Evolutionary conservation across 768 basidiomycete species (phyloP).

Genomic region (Boletus sp.): DNA sequence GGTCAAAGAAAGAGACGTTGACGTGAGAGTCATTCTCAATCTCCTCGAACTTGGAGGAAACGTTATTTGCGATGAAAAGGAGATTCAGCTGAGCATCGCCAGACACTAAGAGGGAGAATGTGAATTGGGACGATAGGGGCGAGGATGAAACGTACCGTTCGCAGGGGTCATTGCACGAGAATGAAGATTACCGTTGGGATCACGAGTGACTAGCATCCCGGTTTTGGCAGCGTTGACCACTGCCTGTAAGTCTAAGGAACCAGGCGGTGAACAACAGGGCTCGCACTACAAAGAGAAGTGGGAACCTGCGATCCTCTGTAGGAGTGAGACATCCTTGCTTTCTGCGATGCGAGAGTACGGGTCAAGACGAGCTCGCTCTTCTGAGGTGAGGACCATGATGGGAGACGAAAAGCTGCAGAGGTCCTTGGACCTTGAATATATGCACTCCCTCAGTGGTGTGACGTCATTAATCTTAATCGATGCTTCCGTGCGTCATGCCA

Average conservation of each 20-base stretch:
- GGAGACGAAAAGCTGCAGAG: background rate
- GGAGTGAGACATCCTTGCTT: conserved; percentile 50
- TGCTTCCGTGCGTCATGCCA: background rate
- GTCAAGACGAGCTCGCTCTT: conserved; percentile 49
- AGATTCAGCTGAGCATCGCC: conserved; percentile 51
- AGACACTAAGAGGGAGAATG: conserved; percentile 33
- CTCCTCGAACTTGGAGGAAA: conserved; percentile 71
- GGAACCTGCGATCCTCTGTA: conserved; percentile 64
- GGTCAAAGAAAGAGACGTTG: conserved; percentile 77
- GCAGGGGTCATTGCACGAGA: conserved; percentile 78
- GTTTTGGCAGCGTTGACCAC: conserved; percentile 62
- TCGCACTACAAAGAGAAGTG: background rate
- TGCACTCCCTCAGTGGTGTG: conserved; percentile 9
- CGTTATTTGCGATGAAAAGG: conserved; percentile 71
- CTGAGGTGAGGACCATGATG: conserved; percentile 17
- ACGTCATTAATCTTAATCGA: conserved; percentile 22
- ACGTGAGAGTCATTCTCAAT: conserved; percentile 72
- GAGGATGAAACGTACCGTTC: conserved; percentile 43
- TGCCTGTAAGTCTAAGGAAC: conserved; percentile 50
- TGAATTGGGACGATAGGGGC: background rate
- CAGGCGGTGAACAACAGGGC: background rate
- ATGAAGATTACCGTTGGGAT: conserved; percentile 64
- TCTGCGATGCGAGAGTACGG: conserved; percentile 69
- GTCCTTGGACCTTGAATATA: background rate
- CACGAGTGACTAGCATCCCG: conserved; percentile 78